These are phyloP conservation scores for Penicillium capsulatum DNA, from an alignment of 2,329 filamentous ascomycete species.

Conservation along the genomic window DNA sequence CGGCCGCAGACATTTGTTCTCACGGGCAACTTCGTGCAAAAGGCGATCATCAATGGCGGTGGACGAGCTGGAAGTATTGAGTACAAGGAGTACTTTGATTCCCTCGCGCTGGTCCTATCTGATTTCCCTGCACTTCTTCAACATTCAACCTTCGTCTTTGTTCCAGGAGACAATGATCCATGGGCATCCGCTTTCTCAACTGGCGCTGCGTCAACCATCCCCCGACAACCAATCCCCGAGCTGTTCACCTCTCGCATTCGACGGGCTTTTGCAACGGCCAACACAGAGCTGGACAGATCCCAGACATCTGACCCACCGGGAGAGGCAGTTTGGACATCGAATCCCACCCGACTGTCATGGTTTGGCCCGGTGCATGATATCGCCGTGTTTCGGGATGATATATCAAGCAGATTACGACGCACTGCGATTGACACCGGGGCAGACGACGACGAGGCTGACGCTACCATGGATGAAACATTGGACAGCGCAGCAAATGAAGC, in stretches of 20 bases:
- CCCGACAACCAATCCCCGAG: slow-evolving; percentile 63
- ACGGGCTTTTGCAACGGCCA: slow-evolving; percentile 73
- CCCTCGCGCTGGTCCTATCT: slow-evolving; percentile 72
- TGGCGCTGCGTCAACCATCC: slow-evolving; percentile 46
- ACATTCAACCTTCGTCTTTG: slow-evolving; percentile 79
- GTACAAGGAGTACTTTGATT: slow-evolving; percentile 95
- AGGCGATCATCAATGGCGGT: slow-evolving; percentile 58
- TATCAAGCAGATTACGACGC: slow-evolving; percentile 72
- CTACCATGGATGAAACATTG: slow-evolving; percentile 27
- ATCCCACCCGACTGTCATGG: slow-evolving; percentile 74
- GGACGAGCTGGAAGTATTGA: slow-evolving; percentile 79
- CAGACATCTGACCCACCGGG: slow-evolving; percentile 55
- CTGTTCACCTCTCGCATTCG: slow-evolving; percentile 85
- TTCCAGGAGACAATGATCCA: slow-evolving; percentile 95
- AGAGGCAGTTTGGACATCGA: slow-evolving; percentile 81
- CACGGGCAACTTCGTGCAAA: slow-evolving; percentile 73
- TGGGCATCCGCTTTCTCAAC: slow-evolving; percentile 78
- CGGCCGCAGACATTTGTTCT: slow-evolving; percentile 77
- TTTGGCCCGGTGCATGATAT: slow-evolving; percentile 89
- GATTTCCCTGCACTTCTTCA: slow-evolving; percentile 80
- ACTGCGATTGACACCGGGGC: slow-evolving; percentile 67
- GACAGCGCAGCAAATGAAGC: slow-evolving; percentile 11
- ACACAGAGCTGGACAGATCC: slow-evolving; percentile 59
- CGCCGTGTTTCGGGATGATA: slow-evolving; percentile 80
- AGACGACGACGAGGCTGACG: slow-evolving; percentile 19